Base-by-base conservation (phyloP, 768 basidiomycete genomes). In the Termitomyces sp. region DNA sequence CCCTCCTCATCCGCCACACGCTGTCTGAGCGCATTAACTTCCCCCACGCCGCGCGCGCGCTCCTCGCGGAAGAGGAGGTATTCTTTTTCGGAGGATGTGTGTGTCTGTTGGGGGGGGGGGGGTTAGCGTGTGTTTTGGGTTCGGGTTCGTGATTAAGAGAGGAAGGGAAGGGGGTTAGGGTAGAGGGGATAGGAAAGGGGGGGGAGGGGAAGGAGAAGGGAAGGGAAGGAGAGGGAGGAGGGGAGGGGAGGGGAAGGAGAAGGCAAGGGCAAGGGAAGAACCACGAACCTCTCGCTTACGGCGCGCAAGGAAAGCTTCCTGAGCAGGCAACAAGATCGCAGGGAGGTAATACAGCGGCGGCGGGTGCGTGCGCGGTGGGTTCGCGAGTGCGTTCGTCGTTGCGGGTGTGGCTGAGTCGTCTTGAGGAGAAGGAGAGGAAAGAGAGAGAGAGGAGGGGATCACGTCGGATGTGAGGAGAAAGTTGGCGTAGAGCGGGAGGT, bases 281-380 rank as follows among this genome's bases (percentile, higher is more conserved):
- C 4, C 28, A 28, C 79, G 55, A 63, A 86, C 91, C 80, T 90
- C 84, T 65, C 75, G 78, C 74, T 87, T 90, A 54, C 89, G 79
- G 56, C 77, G 79, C 52, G 73, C 70, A 12, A 93, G 67, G 65
- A 91, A 91, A 4, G 81, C 76, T 71, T 89, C 88, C 74, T 94
- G 91, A 18, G 82, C 79, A 22, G 88, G 80, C 0, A 84, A 83
- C 22, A 93, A 80, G 58, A 88, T 74, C 38, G 81, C 84, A 36
- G 91, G 91, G 52, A 91, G 83, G 67, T 91, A 94, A 67, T 88
- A 92, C 16, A 93, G 67, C 4, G 91, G 89, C 22, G 91, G 87
- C 8, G 89, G 91, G 62, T 92, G 89, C 40, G 87, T 78, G 57
- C 89, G 81, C 33, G 83, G 81, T 0, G 82, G 79, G 11, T 78